Conservation (phyloP, 2,329 filamentous ascomycete genomes). For the Claviceps sp. region DNA sequence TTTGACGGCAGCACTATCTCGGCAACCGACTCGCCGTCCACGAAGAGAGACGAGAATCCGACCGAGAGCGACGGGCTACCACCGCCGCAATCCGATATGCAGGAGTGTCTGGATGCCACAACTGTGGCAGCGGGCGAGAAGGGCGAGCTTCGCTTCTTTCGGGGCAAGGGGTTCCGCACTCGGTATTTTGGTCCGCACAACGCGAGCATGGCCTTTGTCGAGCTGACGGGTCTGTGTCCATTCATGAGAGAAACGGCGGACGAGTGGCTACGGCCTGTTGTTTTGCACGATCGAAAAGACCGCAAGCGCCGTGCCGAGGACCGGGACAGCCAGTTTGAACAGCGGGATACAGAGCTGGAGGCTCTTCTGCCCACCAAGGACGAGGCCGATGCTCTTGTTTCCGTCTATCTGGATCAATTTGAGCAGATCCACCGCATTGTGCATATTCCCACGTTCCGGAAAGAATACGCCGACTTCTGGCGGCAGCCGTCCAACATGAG, state of each 20-base stretch:
- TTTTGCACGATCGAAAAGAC: conserved; percentile 42
- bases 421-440: conserved; percentile 44
- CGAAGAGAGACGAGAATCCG: conserved; percentile 28
- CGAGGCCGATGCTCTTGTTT: conserved; percentile 34
- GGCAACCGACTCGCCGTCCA: conserved; percentile 29
- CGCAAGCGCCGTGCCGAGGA: conserved; percentile 39
- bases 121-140: conserved; percentile 29
- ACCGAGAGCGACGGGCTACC: conserved; percentile 19
- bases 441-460: conserved; percentile 45
- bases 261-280: conserved; percentile 46
- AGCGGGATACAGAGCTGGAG: conserved; percentile 37
- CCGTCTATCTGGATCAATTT: conserved; percentile 40
- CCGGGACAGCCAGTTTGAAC: conserved; percentile 33
- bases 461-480: conserved; percentile 44
- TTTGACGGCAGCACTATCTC: conserved; percentile 39
- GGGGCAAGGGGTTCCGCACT: conserved; percentile 45
- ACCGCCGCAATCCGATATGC: conserved; percentile 21
- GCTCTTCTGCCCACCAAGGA: conserved; percentile 32
- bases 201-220: conserved; percentile 45
- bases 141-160: conserved; percentile 43
- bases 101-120: conserved; percentile 26
- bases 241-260: conserved; percentile 52
- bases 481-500: conserved; percentile 21
- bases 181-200: conserved; percentile 49
- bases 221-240: conserved; percentile 42